phyloP scores from a whole-genome alignment of 805 yeast species.

The Starmerella lactis-condensi region DNA sequence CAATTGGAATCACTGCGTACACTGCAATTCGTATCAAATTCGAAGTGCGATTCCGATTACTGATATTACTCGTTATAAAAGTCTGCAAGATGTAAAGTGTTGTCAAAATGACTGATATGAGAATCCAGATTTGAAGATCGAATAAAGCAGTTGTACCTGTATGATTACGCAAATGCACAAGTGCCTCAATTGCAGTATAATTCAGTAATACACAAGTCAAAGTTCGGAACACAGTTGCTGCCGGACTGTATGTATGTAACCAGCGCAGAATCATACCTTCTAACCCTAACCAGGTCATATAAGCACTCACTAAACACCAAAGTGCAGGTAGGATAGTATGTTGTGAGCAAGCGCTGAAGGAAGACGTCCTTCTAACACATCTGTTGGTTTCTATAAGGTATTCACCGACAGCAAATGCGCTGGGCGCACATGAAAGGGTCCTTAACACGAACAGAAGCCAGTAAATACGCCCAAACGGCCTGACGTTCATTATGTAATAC shows the following conservation, averaged over 20 bases:
- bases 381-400: conserved; percentile 24
- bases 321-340: conserved; percentile 22
- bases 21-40: conserved; percentile 79
- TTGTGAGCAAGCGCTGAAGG: conserved; percentile 11
- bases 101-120: conserved; percentile 72
- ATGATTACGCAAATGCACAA: conserved; percentile 37
- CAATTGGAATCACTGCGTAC: conserved; percentile 96
- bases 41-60: conserved; percentile 36
- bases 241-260: conserved; percentile 70
- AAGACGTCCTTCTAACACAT: conserved; percentile 5
- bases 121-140: conserved; percentile 75
- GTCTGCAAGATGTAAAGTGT: conserved; percentile 66
- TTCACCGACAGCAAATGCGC: conserved; percentile 31
- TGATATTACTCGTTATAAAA: conserved; percentile 54
- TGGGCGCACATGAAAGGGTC: conserved; percentile 55
- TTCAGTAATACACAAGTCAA: conserved; percentile 62
- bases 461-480: conserved; percentile 15
- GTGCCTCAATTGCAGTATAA: conserved; percentile 48
- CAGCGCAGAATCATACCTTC: conserved; percentile 86
- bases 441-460: conserved; percentile 12
- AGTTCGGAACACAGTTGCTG: conserved; percentile 78
- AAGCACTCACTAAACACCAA: conserved; percentile 87
- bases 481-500: too few relatives aligned
- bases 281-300: conserved; percentile 61
- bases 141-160: conserved; percentile 45